Evolutionary conservation across 257 asterid genomes (phyloP).

Genomic region (Solanum okadae): DNA sequence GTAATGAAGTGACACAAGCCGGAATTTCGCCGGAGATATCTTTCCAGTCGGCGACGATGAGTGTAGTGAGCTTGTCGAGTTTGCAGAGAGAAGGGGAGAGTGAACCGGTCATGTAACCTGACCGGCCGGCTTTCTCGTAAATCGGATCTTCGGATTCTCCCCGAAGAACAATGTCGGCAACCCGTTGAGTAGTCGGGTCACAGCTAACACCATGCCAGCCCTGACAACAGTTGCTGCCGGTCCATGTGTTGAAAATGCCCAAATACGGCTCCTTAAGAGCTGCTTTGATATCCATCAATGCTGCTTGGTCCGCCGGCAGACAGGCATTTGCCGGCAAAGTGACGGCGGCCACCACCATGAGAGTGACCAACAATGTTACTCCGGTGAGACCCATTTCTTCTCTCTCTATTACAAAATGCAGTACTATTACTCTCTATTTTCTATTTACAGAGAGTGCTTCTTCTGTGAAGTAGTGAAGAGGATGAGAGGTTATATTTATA

Average conservation of each 20-base stretch:
- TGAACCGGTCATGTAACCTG: slow-evolving; percentile 94
- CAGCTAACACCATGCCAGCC: slow-evolving; percentile 87
- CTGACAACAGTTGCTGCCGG: slow-evolving; percentile 68
- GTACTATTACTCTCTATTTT: neutral
- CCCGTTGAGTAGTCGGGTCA: slow-evolving; percentile 72
- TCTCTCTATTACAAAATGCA: neutral
- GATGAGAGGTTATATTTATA: neutral
- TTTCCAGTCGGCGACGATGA: slow-evolving; percentile 90
- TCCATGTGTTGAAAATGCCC: slow-evolving; percentile 74
- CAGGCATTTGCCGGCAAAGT: slow-evolving; percentile 35
- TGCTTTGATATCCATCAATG: slow-evolving; percentile 49
- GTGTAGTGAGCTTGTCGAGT: slow-evolving; percentile 72
- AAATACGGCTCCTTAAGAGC: slow-evolving; percentile 71
- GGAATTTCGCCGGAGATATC: slow-evolving; percentile 77
- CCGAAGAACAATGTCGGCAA: slow-evolving; percentile 73
- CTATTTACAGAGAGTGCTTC: neutral
- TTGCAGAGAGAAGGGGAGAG: slow-evolving; percentile 62
- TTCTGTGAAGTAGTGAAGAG: neutral
- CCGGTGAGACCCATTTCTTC: slow-evolving; percentile 1
- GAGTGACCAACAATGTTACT: neutral
- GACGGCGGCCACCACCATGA: slow-evolving; percentile 21
- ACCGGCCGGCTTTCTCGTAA: slow-evolving; percentile 70
- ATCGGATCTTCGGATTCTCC: slow-evolving; percentile 95
- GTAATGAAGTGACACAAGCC: slow-evolving; percentile 51
- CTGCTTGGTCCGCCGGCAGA: slow-evolving; percentile 58